These are phyloP conservation scores for Globisporangium nagaii DNA, from an alignment of 352 stramenopile species.

Conservation along the genomic window DNA sequence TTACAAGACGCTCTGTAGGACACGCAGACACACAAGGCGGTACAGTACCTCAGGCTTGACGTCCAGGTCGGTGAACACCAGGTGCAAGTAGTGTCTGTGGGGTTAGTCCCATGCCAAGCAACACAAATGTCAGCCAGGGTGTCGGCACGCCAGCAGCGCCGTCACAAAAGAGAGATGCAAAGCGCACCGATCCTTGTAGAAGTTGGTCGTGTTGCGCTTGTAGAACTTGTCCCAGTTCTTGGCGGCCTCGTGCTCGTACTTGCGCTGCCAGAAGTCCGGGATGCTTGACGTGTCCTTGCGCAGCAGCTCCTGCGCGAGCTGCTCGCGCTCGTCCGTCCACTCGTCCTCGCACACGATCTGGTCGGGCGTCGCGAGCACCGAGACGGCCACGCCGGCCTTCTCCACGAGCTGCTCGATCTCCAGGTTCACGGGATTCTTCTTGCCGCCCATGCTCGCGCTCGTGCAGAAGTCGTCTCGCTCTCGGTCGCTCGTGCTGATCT, in stretches of 20 bases:
- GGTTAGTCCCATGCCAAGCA: not conserved
- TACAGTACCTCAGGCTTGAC: conserved; percentile 31
- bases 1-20: no score
- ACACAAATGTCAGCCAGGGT: not conserved
- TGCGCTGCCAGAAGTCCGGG: conserved; percentile 80
- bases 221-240: conserved; percentile 95
- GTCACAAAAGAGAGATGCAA: not conserved
- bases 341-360: conserved; percentile 72
- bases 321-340: conserved; percentile 79
- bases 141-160: not conserved
- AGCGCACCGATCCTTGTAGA: conserved; percentile 90
- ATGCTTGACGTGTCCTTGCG: conserved; percentile 75
- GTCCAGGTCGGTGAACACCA: conserved; percentile 88
- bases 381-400: conserved; percentile 59
- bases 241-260: conserved; percentile 79
- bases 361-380: conserved; percentile 58
- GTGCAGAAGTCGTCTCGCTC: no score
- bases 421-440: conserved; percentile 58
- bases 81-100: conserved; percentile 86
- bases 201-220: conserved; percentile 89
- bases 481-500: not conserved
- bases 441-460: conserved; percentile 27
- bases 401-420: conserved; percentile 74
- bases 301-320: conserved; percentile 58
- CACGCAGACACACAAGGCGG: no score